Conservation (phyloP, 2,329 filamentous ascomycete genomes). For the Dothistroma pini region DNA sequence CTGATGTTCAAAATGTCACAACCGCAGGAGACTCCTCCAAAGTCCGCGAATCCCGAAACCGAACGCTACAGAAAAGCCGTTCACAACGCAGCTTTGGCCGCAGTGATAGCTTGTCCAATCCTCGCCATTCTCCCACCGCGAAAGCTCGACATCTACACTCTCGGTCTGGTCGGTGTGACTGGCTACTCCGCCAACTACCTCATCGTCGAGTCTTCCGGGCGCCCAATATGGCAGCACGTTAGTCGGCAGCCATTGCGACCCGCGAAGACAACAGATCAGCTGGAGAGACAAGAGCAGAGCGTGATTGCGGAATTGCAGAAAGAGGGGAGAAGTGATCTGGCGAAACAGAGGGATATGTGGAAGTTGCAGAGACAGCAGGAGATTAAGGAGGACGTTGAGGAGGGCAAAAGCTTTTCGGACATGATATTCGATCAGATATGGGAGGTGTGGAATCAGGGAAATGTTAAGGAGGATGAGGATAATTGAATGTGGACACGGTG, state of each 20-base stretch:
- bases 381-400: slow-evolving; percentile 42
- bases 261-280: not conserved
- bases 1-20: not conserved
- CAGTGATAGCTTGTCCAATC: slow-evolving; percentile 52
- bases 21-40: not conserved
- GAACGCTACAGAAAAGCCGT: slow-evolving; percentile 32
- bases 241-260: slow-evolving; percentile 11
- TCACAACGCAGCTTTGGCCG: slow-evolving; percentile 48
- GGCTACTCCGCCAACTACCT: slow-evolving; percentile 51
- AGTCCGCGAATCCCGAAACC: slow-evolving; percentile 19
- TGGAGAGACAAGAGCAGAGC: slow-evolving; percentile 6
- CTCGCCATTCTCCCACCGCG: slow-evolving; percentile 57
- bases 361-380: slow-evolving; percentile 42
- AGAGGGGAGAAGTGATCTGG: slow-evolving; percentile 17
- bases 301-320: slow-evolving; percentile 20
- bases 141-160: slow-evolving; percentile 60
- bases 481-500: slow-evolving; percentile 9
- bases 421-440: slow-evolving; percentile 40
- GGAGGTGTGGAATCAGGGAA: slow-evolving; percentile 37
- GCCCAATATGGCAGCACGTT: slow-evolving; percentile 32
- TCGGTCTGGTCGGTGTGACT: slow-evolving; percentile 50
- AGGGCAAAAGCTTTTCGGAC: slow-evolving; percentile 37
- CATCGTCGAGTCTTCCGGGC: slow-evolving; percentile 34
- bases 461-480: slow-evolving; percentile 32
- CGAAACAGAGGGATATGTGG: slow-evolving; percentile 42